Evolutionary conservation across 371 early-diverging fungal species (phyloP).

Genomic region (Mucor saturninus): DNA sequence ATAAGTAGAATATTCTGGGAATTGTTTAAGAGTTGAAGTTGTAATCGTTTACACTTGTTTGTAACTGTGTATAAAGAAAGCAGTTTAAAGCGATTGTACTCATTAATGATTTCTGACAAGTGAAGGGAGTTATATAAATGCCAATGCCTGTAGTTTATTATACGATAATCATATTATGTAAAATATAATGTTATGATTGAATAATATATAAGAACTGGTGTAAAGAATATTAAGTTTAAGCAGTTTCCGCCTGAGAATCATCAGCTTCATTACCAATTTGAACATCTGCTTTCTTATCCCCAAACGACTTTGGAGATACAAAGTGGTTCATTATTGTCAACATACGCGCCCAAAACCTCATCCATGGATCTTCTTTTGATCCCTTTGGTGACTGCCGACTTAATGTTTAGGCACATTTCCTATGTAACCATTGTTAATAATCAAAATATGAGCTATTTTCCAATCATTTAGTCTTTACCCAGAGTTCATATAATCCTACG

Average conservation of each 20-base stretch:
- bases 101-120: conserved; percentile 1
- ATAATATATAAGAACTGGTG: conserved; percentile 2
- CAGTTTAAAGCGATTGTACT: not conserved
- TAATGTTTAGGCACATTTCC: too few species aligned
- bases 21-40: too few species aligned
- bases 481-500: too few species aligned
- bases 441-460: too few species aligned
- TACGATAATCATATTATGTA: conserved; percentile 12
- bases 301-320: conserved; percentile 11
- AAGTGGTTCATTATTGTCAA: not conserved
- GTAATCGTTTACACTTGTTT: too few species aligned
- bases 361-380: conserved; percentile 5
- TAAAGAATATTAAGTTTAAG: not conserved
- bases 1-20: too few species aligned
- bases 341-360: conserved; percentile 1
- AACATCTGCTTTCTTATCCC: conserved; percentile 8
- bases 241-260: conserved; percentile 1
- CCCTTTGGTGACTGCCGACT: too few species aligned
- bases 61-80: not conserved
- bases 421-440: too few species aligned
- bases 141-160: conserved; percentile 9
- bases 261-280: conserved; percentile 11
- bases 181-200: conserved; percentile 8
- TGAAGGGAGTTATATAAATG: conserved; percentile 8
- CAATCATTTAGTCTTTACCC: too few species aligned